These are phyloP conservation scores for Talaromyces sp. DNA, from an alignment of 2,329 filamentous ascomycete genomes.

Conservation along the genomic window DNA sequence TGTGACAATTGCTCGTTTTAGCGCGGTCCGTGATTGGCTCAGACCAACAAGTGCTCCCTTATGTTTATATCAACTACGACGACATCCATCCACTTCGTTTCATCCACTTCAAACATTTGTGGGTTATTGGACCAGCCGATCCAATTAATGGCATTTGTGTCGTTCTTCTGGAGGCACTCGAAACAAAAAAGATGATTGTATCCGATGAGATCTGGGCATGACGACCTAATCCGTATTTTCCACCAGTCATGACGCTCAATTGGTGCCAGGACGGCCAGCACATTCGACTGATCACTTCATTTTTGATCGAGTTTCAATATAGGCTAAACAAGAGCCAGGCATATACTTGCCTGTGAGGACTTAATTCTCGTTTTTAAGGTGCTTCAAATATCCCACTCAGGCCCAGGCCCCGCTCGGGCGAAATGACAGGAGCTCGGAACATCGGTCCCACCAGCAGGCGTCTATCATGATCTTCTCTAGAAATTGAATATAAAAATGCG, in stretches of 20 bases:
- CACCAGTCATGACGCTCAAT: background rate
- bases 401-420: background rate
- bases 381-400: background rate
- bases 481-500: background rate
- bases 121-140: background rate
- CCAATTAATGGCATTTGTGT: background rate
- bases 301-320: background rate
- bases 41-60: background rate
- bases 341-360: background rate
- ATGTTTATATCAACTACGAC: background rate
- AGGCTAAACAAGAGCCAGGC: background rate
- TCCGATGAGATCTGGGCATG: background rate
- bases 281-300: background rate
- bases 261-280: background rate
- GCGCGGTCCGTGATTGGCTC: background rate
- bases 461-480: background rate
- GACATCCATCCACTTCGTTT: background rate
- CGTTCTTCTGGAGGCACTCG: background rate
- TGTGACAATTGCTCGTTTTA: background rate
- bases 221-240: background rate
- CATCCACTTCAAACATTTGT: background rate
- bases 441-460: background rate
- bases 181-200: background rate
- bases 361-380: background rate
- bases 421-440: slow-evolving; percentile 12